A percentile compares a stretch with the other conserved stretches of the same genome.
These are phyloP conservation scores for Buxus sempervirens DNA, from an alignment of 164 flowering plant species.

Conservation along the genomic window DNA sequence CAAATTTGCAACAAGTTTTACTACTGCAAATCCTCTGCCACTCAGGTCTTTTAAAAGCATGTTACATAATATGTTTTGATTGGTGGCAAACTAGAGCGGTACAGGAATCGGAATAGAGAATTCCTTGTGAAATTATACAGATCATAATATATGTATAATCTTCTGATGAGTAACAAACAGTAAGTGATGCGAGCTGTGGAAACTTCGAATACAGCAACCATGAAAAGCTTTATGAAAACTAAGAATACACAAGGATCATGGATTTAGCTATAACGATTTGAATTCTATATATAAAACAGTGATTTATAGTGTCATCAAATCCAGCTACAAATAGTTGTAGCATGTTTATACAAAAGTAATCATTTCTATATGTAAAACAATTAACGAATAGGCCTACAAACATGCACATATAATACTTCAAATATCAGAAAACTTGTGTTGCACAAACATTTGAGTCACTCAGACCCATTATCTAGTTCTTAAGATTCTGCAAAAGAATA, in stretches of 20 bases:
- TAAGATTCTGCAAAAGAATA: conserved; percentile 5
- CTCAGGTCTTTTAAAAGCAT: no score
- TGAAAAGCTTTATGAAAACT: neutral
- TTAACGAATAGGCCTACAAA: neutral
- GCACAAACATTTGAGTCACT: neutral
- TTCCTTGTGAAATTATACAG: no score
- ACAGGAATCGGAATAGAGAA: no score
- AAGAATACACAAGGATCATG: no score
- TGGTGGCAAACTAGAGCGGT: no score
- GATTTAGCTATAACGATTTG: neutral
- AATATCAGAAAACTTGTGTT: neutral
- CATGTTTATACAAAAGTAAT: neutral
- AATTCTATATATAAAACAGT: neutral
- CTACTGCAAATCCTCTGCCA: no score
- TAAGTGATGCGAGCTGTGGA: neutral
- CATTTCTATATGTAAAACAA: no score
- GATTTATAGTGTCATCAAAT: neutral
- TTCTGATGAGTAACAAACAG: neutral
- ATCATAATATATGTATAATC: neutral
- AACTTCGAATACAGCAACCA: neutral
- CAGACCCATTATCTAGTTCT: neutral
- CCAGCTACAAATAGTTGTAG: no score
- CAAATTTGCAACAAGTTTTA: no score
- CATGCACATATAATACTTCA: neutral
- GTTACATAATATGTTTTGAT: no score